A percentile compares a stretch with the other conserved stretches of the same genome.
Conservation (phyloP, 2,329 filamentous ascomycete species). For the Botrytis aclada region DNA sequence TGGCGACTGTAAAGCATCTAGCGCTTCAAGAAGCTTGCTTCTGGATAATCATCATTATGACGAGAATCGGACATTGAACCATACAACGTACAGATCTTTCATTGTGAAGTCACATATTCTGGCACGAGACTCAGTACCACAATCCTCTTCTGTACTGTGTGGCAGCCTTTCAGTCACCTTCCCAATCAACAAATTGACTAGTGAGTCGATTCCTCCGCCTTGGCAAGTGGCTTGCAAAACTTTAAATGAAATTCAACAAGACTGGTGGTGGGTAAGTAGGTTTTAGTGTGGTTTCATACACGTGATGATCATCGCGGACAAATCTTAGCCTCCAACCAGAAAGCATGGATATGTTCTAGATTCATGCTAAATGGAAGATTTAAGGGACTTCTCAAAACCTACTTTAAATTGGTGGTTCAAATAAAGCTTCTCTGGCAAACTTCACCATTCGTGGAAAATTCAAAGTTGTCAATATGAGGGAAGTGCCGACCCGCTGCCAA, state of each 20-base stretch:
- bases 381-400: neutral
- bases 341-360: neutral
- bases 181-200: neutral
- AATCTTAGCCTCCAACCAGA: constrained; percentile 13
- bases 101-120: neutral
- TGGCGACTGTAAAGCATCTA: neutral
- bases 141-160: neutral
- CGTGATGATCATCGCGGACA: constrained; percentile 6
- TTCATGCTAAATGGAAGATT: constrained; percentile 11
- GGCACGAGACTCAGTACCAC: neutral
- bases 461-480: neutral
- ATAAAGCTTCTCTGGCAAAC: neutral
- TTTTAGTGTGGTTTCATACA: neutral
- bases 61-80: neutral
- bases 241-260: neutral
- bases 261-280: neutral
- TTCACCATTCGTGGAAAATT: neutral
- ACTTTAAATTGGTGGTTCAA: neutral
- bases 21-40: neutral
- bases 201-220: neutral
- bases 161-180: neutral
- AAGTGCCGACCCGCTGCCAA: neutral
- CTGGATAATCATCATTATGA: neutral
- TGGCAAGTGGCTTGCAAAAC: neutral
- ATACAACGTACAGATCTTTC: neutral